Percentiles rank a stretch among this genome's conserved stretches.
These are phyloP conservation scores for Chenopodium berlandieri DNA, from an alignment of 148 eudicot species.

Conservation along the genomic window DNA sequence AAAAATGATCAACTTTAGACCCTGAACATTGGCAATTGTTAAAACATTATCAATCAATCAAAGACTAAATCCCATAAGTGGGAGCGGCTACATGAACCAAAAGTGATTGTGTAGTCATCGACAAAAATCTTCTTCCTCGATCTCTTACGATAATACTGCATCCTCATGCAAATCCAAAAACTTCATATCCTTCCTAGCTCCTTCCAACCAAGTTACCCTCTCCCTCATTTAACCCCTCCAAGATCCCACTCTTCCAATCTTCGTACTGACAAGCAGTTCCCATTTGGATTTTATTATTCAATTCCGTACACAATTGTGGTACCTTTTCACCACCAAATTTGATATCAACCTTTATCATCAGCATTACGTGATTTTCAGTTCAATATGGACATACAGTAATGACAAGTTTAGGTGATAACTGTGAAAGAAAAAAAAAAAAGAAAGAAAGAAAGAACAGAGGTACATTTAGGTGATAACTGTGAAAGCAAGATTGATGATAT, in stretches of 20 bases:
- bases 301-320: neutral
- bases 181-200: too few relatives aligned
- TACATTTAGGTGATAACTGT: neutral
- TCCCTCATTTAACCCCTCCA: too few relatives aligned
- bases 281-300: neutral
- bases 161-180: too few relatives aligned
- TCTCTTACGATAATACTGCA: too few relatives aligned
- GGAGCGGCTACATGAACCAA: too few relatives aligned
- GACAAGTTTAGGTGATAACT: neutral
- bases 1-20: neutral
- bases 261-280: neutral
- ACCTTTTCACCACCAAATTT: neutral
- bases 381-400: neutral
- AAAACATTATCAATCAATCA: neutral
- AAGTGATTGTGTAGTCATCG: too few relatives aligned
- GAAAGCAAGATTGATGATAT: neutral
- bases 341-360: neutral
- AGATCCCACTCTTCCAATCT: too few relatives aligned
- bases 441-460: neutral
- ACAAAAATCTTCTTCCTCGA: too few relatives aligned
- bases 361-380: neutral
- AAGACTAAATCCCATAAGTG: too few relatives aligned
- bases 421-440: neutral
- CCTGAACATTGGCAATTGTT: neutral
- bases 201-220: too few relatives aligned